Evolutionary conservation across 768 basidiomycete genomes (phyloP).

Genomic region (Collybia mongolica): DNA sequence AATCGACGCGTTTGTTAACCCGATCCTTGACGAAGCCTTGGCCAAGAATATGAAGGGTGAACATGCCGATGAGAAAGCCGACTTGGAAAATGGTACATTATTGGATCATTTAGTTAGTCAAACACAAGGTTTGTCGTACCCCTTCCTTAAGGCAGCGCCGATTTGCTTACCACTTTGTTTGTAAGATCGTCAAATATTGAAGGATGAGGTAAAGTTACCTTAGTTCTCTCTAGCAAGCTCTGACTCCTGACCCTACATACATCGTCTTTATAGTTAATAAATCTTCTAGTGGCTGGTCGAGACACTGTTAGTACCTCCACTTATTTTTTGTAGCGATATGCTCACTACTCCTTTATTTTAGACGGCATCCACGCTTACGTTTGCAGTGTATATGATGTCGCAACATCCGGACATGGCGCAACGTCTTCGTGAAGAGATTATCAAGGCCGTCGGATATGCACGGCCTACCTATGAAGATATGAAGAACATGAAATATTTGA

Average conservation of each 20-base stretch:
- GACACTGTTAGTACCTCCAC: conserved; percentile 32
- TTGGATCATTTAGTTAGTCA: conserved; percentile 54
- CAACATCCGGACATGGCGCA: conserved; percentile 45
- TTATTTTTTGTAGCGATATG: not conserved
- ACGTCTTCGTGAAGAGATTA: conserved; percentile 50
- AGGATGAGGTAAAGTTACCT: conserved; percentile 16
- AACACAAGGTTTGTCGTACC: conserved; percentile 42
- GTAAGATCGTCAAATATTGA: conserved; percentile 16
- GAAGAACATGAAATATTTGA: conserved; percentile 55
- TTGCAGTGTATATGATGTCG: conserved; percentile 53
- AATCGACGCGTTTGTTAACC: conserved; percentile 51
- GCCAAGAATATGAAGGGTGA: conserved; percentile 20
- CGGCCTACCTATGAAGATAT: conserved; percentile 56
- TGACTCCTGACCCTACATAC: not conserved
- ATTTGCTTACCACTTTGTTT: not conserved
- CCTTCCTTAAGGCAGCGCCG: not conserved
- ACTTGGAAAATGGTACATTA: conserved; percentile 33
- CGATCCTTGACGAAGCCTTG: conserved; percentile 49
- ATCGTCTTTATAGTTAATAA: conserved; percentile 24
- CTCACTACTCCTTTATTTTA: conserved; percentile 8
- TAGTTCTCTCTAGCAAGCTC: not conserved
- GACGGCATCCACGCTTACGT: conserved; percentile 53
- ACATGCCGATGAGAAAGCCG: conserved; percentile 19
- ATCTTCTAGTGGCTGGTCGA: conserved; percentile 42
- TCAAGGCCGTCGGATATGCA: conserved; percentile 39